These are phyloP conservation scores for Phaeophleospora eucalypticola DNA, from an alignment of 2,329 filamentous ascomycete species.

Conservation along the genomic window DNA sequence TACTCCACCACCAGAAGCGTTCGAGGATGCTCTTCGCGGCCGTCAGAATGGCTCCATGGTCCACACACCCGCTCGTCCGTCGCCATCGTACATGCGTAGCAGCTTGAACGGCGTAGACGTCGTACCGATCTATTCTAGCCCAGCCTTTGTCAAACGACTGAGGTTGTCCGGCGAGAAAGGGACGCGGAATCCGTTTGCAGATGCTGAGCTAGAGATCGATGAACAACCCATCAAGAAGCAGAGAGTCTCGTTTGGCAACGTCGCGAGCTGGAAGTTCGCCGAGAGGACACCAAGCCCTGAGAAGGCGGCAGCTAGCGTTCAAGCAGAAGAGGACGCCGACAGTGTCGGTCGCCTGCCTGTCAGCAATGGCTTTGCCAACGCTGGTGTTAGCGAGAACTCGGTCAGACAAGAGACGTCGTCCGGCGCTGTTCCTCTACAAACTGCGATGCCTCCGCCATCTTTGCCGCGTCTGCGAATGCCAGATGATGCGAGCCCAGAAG, in stretches of 20 bases:
- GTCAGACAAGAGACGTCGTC: no score
- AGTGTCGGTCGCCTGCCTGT: no score
- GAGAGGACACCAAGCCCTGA: conserved; percentile 69
- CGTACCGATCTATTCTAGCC: conserved; percentile 55
- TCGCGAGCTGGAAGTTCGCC: conserved; percentile 68
- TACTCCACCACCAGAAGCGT: conserved; percentile 18
- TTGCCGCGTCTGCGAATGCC: conserved; percentile 26
- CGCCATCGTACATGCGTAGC: conserved; percentile 10
- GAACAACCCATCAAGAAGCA: conserved; percentile 62
- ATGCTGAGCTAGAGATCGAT: conserved; percentile 58
- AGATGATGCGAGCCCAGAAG: not conserved
- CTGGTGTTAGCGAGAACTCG: no score
- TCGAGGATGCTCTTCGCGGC: not conserved
- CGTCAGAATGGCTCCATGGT: not conserved
- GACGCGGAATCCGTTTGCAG: conserved; percentile 60
- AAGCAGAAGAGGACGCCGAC: not conserved
- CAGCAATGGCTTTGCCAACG: no score
- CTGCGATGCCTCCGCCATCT: conserved; percentile 23
- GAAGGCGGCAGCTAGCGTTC: conserved; percentile 33
- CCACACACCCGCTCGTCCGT: conserved; percentile 1
- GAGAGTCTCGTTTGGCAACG: conserved; percentile 65
- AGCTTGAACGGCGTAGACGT: conserved; percentile 18
- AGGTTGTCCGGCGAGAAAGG: conserved; percentile 66
- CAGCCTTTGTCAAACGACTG: conserved; percentile 71
- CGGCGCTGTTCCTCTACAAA: not conserved